phyloP scores from a whole-genome alignment of 805 yeast genomes.

The Candida maris region DNA sequence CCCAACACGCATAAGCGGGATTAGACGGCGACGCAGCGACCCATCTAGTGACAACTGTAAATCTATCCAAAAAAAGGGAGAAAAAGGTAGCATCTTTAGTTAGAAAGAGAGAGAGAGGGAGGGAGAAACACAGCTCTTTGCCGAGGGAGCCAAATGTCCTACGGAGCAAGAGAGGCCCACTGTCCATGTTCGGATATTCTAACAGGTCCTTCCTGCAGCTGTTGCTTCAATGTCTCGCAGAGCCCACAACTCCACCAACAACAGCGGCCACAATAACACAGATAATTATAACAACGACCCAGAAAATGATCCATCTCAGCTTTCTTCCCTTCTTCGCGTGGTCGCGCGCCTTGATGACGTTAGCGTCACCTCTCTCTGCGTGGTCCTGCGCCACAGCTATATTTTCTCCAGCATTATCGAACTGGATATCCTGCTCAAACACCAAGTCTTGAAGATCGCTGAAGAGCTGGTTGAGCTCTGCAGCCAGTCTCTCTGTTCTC shows the following conservation, averaged over 20 bases:
- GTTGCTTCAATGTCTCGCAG: conserved; percentile 23
- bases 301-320: conserved; percentile 82
- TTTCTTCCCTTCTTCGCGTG: conserved; percentile 87
- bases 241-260: conserved; percentile 53
- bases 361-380: conserved; percentile 91
- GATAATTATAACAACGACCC: conserved; percentile 57
- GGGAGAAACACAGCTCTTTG: no score
- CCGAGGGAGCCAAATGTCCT: no score
- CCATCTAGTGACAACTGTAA: no score
- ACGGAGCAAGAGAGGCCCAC: no score
- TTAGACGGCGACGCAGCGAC: no score
- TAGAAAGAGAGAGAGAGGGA: no score
- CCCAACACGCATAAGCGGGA: no score
- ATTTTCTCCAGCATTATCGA: conserved; percentile 78
- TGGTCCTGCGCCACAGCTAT: conserved; percentile 82
- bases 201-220: no score
- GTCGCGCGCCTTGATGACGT: conserved; percentile 84
- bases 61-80: no score
- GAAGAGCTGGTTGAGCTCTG: conserved; percentile 90
- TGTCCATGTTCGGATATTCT: no score
- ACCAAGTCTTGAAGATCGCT: conserved; percentile 95
- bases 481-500: conserved; percentile 92
- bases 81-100: no score
- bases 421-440: conserved; percentile 88
- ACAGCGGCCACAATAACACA: conserved; percentile 64